These are phyloP conservation scores for Gossypium ekmanianum DNA, from an alignment of 345 rosid genomes.

Conservation along the genomic window DNA sequence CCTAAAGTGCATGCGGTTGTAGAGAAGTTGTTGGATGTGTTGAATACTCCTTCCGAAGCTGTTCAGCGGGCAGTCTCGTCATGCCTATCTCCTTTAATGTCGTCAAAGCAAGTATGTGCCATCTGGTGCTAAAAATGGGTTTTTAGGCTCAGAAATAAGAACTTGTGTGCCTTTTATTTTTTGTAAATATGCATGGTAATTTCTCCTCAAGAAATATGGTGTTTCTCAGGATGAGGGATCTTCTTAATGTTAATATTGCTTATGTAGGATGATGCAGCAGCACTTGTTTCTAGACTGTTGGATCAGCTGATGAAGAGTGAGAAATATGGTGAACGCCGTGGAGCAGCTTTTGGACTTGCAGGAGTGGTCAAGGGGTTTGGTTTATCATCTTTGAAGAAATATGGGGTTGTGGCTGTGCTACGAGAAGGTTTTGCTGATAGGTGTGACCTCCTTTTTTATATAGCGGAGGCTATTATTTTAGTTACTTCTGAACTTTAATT, in stretches of 20 bases:
- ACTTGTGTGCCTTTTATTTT: slow-evolving; percentile 10
- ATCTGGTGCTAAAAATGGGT: slow-evolving; percentile 5
- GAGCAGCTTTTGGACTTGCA: slow-evolving; percentile 98
- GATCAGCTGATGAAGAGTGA: slow-evolving; percentile 85
- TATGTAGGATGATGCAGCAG: slow-evolving; percentile 68
- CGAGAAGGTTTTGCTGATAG: slow-evolving; percentile 77
- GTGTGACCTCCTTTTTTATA: slow-evolving; percentile 29
- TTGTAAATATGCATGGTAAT: slow-evolving; percentile 3
- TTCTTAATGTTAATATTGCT: slow-evolving; percentile 11
- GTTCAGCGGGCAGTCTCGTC: slow-evolving; percentile 93
- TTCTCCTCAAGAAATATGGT: neutral
- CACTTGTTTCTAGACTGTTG: slow-evolving; percentile 70
- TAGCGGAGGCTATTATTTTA: neutral
- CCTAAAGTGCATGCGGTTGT: slow-evolving; percentile 90
- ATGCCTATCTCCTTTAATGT: slow-evolving; percentile 86
- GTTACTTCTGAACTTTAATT: neutral
- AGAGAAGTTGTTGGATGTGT: slow-evolving; percentile 90
- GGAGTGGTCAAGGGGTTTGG: slow-evolving; percentile 94
- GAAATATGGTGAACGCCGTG: slow-evolving; percentile 95
- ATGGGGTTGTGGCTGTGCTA: slow-evolving; percentile 55
- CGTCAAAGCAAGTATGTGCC: slow-evolving; percentile 68
- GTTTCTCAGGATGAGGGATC: neutral
- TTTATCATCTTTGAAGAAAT: slow-evolving; percentile 77
- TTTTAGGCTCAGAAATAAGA: slow-evolving; percentile 1
- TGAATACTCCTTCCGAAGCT: slow-evolving; percentile 98